Evolutionary conservation across 176 grass and related monocot genomes (phyloP), one percentile per base, ranked within the genome.

Genomic region (Carex scoparia): DNA sequence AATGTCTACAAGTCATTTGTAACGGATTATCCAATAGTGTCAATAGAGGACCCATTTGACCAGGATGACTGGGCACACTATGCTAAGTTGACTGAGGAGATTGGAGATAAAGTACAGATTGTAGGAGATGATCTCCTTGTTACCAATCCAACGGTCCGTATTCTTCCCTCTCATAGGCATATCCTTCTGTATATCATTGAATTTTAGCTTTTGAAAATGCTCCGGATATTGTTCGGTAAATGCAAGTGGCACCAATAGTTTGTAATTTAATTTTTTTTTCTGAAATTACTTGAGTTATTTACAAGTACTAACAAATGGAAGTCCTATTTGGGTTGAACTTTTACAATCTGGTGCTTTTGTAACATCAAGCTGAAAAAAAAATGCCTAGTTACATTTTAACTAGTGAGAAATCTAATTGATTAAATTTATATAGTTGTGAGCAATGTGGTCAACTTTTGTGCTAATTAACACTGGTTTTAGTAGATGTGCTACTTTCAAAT

Each of bases 1-100:
- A 92, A 99, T 32, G 90, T 99, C 1, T 99, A 99, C 96, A 99
- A 99, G 81, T 92, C 96, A 33, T 99, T 99, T 73, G 92, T 92
- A 2, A 68, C 46, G 2, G 95, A 90, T 75, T 98, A 98, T 78
- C 95, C 95, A 62, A 98, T 98, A 85, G 92, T 88, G 4, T 98
- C 95, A 0, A 98, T 98, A 61, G 95, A 98, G 71, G 95, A 98
- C 57, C 95, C 95, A 8, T 98, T 98, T 90, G 95, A 98, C 81
- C 95, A 94, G 91, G 95, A 98, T 84, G 93, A 98, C 76, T 98
- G 95, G 95, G 59, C 40, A 4, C 88, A 93, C 85, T 98, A 98
- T 85, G 86, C 95, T 65, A 98, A 98, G 76, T 79, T 98, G 89
- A 94, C 95, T 15, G 88, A 86, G 4, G 95, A 98, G 84, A 91